Conservation (phyloP, 2,329 filamentous ascomycete species). For the Aspergillus phoenicis region DNA sequence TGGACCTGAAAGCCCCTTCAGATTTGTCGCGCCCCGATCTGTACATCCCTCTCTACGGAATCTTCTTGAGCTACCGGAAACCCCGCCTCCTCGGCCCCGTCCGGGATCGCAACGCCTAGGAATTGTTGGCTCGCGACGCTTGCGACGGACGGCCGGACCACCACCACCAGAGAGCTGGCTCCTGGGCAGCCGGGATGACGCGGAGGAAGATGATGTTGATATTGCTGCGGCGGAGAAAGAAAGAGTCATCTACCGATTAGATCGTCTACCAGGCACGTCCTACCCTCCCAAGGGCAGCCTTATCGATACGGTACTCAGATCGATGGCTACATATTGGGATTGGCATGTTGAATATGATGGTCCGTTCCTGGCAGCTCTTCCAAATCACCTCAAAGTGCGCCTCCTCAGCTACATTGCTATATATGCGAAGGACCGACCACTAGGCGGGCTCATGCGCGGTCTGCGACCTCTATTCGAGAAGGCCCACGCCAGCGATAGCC, state of each 20-base stretch:
- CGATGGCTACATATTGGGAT: constrained; percentile 59
- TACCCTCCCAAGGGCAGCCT: constrained; percentile 49
- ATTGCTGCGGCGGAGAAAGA: constrained; percentile 21
- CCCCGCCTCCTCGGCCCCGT: constrained; percentile 46
- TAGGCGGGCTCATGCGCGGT: constrained; percentile 45
- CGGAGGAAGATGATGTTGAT: constrained; percentile 11
- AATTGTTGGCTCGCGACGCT: constrained; percentile 33
- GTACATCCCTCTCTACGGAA: constrained; percentile 50
- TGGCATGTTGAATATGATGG: constrained; percentile 61
- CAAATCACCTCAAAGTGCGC: constrained; percentile 53
- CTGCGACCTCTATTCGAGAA: constrained; percentile 54
- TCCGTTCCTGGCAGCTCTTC: constrained; percentile 55
- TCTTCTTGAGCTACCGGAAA: constrained; percentile 48
- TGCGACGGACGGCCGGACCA: constrained; percentile 47
- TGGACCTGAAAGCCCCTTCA: constrained; percentile 18
- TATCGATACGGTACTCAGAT: constrained; percentile 54
- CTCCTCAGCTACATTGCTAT: constrained; percentile 60
- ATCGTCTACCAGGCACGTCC: constrained; percentile 42
- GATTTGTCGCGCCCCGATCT: constrained; percentile 35
- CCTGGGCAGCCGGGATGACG: constrained; percentile 19
- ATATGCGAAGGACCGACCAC: constrained; percentile 48
- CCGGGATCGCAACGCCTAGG: constrained; percentile 33
- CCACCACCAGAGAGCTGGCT: constrained; percentile 52
- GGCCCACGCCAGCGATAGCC: constrained; percentile 16
- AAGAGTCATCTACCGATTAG: constrained; percentile 34